Evolutionary conservation across 495 filamentous ascomycete species (phyloP).

Genomic region (Daldinia vernicosa): DNA sequence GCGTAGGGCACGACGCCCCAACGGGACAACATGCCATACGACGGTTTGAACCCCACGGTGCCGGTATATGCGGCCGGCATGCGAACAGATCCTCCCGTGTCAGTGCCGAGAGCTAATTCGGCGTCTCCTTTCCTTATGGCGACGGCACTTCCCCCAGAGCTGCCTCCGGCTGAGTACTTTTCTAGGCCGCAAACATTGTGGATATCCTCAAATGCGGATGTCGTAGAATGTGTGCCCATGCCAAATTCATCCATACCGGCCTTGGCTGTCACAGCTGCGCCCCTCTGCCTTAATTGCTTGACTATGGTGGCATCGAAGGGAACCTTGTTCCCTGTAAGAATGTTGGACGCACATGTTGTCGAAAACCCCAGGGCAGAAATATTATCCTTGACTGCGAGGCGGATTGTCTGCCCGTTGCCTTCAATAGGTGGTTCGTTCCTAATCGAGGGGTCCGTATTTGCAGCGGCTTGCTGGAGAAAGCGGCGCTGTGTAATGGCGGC

Average conservation of each 20-base stretch:
- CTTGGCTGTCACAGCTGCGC: slow-evolving; percentile 76
- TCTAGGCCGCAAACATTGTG: slow-evolving; percentile 51
- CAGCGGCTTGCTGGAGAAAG: slow-evolving; percentile 23
- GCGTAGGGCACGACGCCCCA: slow-evolving; percentile 95
- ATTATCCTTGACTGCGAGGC: slow-evolving; percentile 87
- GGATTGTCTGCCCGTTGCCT: slow-evolving; percentile 25
- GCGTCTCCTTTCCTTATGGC: slow-evolving; percentile 78
- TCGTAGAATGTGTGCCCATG: slow-evolving; percentile 90
- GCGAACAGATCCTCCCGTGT: slow-evolving; percentile 92
- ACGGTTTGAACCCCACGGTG: slow-evolving; percentile 90
- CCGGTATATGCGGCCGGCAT: slow-evolving; percentile 93
- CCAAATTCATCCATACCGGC: slow-evolving; percentile 98
- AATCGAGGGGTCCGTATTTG: background rate
- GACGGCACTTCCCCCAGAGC: slow-evolving; percentile 92
- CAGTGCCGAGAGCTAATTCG: slow-evolving; percentile 85
- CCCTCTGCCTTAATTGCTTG: slow-evolving; percentile 66
- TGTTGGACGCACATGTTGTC: slow-evolving; percentile 84
- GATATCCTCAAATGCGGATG: slow-evolving; percentile 78
- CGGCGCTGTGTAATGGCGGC: slow-evolving; percentile 14
- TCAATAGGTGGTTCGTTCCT: slow-evolving; percentile 5
- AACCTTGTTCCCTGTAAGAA: slow-evolving; percentile 72
- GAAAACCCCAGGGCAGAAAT: slow-evolving; percentile 70
- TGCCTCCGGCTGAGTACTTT: slow-evolving; percentile 81
- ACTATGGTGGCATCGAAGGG: slow-evolving; percentile 91
- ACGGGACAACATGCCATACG: slow-evolving; percentile 82